Conservation (phyloP, 805 yeast genomes). For the Zygosaccharomyces gambellarensis region DNA sequence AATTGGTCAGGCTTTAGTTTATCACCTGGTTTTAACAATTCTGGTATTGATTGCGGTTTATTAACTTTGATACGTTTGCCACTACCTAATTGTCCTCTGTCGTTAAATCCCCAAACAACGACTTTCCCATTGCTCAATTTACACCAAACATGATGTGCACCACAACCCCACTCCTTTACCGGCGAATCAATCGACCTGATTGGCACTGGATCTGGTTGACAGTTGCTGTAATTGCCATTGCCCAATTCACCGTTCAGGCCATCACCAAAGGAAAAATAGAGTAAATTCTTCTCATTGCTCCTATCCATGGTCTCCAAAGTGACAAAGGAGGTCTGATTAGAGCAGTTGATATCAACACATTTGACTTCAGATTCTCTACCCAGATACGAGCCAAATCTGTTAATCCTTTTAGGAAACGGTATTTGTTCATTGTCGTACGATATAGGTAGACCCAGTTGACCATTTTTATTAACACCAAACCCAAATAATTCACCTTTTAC, state of each 20-base stretch:
- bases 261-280: constrained; percentile 66
- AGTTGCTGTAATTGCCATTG: constrained; percentile 67
- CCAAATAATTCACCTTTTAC: constrained; percentile 65
- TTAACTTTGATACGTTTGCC: constrained; percentile 63
- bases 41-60: constrained; percentile 51
- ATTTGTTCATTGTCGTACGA: constrained; percentile 60
- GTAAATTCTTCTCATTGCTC: constrained; percentile 31
- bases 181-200: constrained; percentile 47
- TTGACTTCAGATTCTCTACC: constrained; percentile 41
- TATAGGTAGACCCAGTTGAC: constrained; percentile 77
- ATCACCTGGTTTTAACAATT: constrained; percentile 50
- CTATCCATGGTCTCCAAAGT: constrained; percentile 30
- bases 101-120: constrained; percentile 79
- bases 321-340: constrained; percentile 60
- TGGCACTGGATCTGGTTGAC: constrained; percentile 60
- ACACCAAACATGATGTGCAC: constrained; percentile 60
- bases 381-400: constrained; percentile 38
- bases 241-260: constrained; percentile 88
- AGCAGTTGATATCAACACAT: constrained; percentile 57
- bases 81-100: constrained; percentile 76
- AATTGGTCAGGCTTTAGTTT: constrained; percentile 23
- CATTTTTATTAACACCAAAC: constrained; percentile 80
- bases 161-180: constrained; percentile 52
- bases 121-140: constrained; percentile 61
- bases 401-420: constrained; percentile 61